Base-by-base conservation (phyloP, 1,284 basidiomycete species). In the Gymnopus androsaceus region DNA sequence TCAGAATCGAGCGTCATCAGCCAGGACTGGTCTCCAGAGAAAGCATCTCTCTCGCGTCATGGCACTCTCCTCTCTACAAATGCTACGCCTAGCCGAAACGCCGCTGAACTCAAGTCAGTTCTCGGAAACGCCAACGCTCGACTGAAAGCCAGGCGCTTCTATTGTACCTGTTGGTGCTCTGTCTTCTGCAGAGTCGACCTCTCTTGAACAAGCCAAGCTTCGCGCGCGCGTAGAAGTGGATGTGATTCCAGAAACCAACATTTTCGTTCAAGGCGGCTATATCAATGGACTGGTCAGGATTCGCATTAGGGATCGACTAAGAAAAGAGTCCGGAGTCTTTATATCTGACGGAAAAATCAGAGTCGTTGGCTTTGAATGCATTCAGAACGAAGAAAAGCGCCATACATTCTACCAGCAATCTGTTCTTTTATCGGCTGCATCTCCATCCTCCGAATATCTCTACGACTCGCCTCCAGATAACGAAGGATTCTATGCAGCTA, bases 381-480 rank as follows among this genome's bases (percentile, higher is more conserved):
- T 91, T 48, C 76, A 83, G 0, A 76, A 81, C 36, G 77, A 81
- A 57, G 76, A 82, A 52, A 74, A 82, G 2, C 78, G 89, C n/a
- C 87, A 93, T 68, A 87, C 90, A 17, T 96, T 98, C 73, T 95
- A 93, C 70, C 92, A 94, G 64, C 85, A 85, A 64, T 83, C 88
- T 4, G 78, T 83, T 15, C 72, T 79, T 11, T 76, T 97, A 17
- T 78, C 83, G 5, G 72, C 80, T 1, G 77, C 83, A 53, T 79
- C 80, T 31, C 75, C 70, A 41, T 75, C 66, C 58, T 73, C 79
- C 55, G 68, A 72, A 54, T 68, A 69, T 55, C 70, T 86, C 30
- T 89, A 78, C 69, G 72, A 76, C 53, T 78, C 83, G 14, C 67
- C 70, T 1, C 73, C 81, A 0, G 88, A 95, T 66, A 66, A 73